Percentiles rank a stretch among this genome's conserved stretches.
These are phyloP conservation scores for Forsythia suspensa DNA, from an alignment of 257 asterid species.

Conservation along the genomic window DNA sequence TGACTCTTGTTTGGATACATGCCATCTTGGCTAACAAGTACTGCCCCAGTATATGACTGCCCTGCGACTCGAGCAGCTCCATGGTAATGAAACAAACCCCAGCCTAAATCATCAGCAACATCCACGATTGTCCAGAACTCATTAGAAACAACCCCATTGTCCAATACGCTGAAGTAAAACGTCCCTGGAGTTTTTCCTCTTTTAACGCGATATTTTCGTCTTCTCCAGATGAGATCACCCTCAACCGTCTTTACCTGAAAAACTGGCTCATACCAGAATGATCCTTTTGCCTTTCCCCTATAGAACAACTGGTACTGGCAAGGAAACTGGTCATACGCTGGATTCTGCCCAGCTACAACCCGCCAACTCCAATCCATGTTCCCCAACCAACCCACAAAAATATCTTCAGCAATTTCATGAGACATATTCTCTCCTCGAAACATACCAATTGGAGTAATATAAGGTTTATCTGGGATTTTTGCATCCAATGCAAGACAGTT, in stretches of 20 bases:
- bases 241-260: slow-evolving; percentile 74
- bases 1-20: slow-evolving; percentile 48
- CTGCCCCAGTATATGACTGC: slow-evolving; percentile 88
- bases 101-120: slow-evolving; percentile 70
- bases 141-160: slow-evolving; percentile 88
- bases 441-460: slow-evolving; percentile 53
- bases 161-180: slow-evolving; percentile 77
- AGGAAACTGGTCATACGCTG: slow-evolving; percentile 95
- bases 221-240: slow-evolving; percentile 74
- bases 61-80: slow-evolving; percentile 95
- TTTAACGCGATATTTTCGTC: slow-evolving; percentile 78
- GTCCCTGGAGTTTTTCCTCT: slow-evolving; percentile 72
- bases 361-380: slow-evolving; percentile 91
- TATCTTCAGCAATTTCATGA: slow-evolving; percentile 85
- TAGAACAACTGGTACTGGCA: slow-evolving; percentile 93
- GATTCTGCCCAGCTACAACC: slow-evolving; percentile 93
- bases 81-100: slow-evolving; percentile 93
- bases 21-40: slow-evolving; percentile 78
- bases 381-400: slow-evolving; percentile 89
- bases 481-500: slow-evolving; percentile 86
- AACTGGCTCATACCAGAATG: slow-evolving; percentile 95
- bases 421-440: slow-evolving; percentile 61
- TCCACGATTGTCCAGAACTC: slow-evolving; percentile 90
- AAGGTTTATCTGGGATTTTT: slow-evolving; percentile 73
- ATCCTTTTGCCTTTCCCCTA: slow-evolving; percentile 83